phyloP scores from a whole-genome alignment of 2,329 filamentous ascomycete species.

The Arthrobotrys musiformis region DNA sequence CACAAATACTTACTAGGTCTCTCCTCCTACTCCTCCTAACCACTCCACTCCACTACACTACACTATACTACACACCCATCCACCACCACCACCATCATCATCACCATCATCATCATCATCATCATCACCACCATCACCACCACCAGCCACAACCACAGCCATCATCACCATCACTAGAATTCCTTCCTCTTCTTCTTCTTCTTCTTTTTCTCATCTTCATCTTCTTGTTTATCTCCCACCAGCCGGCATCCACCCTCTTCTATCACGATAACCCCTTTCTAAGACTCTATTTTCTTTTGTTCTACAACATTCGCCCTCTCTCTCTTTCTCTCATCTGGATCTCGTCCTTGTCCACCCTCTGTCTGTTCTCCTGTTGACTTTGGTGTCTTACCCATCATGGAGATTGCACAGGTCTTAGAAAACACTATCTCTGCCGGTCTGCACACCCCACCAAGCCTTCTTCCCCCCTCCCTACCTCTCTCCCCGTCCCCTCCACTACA shows the following conservation, averaged over 20 bases:
- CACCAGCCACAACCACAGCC: slow-evolving; percentile 5
- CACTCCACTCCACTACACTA: background rate
- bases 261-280: slow-evolving; percentile 54
- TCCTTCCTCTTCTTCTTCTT: too few relatives aligned
- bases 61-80: background rate
- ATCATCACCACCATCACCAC: background rate
- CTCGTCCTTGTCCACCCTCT: slow-evolving; percentile 59
- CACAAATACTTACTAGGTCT: slow-evolving; percentile 49
- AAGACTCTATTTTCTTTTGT: slow-evolving; percentile 55
- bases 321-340: slow-evolving; percentile 60
- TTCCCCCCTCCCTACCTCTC: slow-evolving; percentile 37
- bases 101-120: slow-evolving; percentile 12
- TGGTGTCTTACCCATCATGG: slow-evolving; percentile 73
- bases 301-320: slow-evolving; percentile 57
- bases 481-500: too few relatives aligned
- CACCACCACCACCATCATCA: background rate
- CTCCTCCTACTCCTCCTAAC: slow-evolving; percentile 16
- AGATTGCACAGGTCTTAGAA: slow-evolving; percentile 97
- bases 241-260: slow-evolving; percentile 54
- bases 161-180: too few relatives aligned
- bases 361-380: slow-evolving; percentile 51
- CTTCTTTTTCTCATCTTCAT: slow-evolving; percentile 19
- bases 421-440: slow-evolving; percentile 95
- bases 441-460: slow-evolving; percentile 62
- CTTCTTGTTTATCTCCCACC: too few relatives aligned